Conservation (phyloP, 2,329 filamentous ascomycete species). For the Diaporthe sp. region DNA sequence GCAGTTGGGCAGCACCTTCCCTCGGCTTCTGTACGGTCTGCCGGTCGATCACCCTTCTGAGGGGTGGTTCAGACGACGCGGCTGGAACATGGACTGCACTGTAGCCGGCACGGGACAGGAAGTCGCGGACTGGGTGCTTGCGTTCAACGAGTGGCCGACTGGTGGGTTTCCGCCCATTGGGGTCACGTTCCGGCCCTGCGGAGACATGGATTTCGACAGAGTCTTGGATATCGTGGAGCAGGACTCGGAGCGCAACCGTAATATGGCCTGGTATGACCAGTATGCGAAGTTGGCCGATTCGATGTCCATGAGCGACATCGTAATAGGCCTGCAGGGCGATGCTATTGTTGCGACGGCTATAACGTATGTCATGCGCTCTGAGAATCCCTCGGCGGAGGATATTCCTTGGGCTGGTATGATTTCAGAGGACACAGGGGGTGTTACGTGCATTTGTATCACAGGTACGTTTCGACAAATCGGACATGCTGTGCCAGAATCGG, state of each 20-base stretch:
- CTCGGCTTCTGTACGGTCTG: constrained; percentile 68
- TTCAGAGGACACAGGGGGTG: constrained; percentile 65
- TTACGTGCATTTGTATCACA: constrained; percentile 71
- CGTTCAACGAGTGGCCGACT: constrained; percentile 62
- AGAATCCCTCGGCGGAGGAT: constrained; percentile 61
- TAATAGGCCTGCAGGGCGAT: constrained; percentile 64
- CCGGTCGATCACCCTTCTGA: constrained; percentile 56
- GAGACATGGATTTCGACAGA: constrained; percentile 57
- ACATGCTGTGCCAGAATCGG: not conserved
- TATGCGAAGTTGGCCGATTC: constrained; percentile 65
- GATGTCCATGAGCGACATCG: constrained; percentile 62
- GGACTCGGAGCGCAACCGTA: constrained; percentile 59
- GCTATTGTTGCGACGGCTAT: constrained; percentile 66
- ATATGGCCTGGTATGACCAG: constrained; percentile 71
- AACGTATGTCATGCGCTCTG: constrained; percentile 63
- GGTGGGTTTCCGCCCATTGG: constrained; percentile 55
- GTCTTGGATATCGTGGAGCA: constrained; percentile 64
- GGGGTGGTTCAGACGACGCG: constrained; percentile 67
- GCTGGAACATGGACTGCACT: constrained; percentile 63
- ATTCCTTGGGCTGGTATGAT: constrained; percentile 68
- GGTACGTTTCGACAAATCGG: constrained; percentile 54
- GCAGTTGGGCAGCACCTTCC: constrained; percentile 70
- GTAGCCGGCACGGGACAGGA: constrained; percentile 61
- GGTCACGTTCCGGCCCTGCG: constrained; percentile 60
- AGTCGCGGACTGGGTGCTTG: constrained; percentile 66